These are phyloP conservation scores for Pseudocercospora crystallina DNA, from an alignment of 2,329 filamentous ascomycete species.

Conservation along the genomic window DNA sequence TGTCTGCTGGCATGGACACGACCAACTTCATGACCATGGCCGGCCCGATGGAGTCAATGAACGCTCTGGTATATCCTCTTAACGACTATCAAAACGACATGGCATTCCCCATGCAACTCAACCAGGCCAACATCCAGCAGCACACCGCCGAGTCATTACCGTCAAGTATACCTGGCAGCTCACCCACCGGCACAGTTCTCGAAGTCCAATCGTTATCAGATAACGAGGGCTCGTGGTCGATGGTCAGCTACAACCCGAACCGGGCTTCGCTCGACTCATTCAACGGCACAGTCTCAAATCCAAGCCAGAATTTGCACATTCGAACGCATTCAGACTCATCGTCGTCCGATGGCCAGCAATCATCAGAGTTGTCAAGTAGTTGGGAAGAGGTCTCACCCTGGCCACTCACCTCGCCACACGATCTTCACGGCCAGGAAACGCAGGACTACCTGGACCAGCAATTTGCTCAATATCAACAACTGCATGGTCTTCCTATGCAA, in stretches of 20 bases:
- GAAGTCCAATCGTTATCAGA: conserved; percentile 90
- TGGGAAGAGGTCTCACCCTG: conserved; percentile 76
- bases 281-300: conserved; percentile 75
- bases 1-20: conserved; percentile 43
- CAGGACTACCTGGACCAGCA: conserved; percentile 62
- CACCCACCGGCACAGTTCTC: conserved; percentile 75
- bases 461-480: conserved; percentile 40
- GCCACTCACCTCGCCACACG: conserved; percentile 78
- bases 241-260: conserved; percentile 61
- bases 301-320: conserved; percentile 83
- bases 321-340: conserved; percentile 85
- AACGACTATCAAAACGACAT: conserved; percentile 73
- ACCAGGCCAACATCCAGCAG: conserved; percentile 40
- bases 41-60: conserved; percentile 47
- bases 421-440: conserved; percentile 55
- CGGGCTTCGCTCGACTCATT: conserved; percentile 66
- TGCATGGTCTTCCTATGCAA: conserved; percentile 23
- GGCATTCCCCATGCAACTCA: conserved; percentile 52
- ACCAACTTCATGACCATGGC: conserved; percentile 42
- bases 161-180: conserved; percentile 54
- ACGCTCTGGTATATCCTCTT: conserved; percentile 43
- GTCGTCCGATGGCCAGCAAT: conserved; percentile 61
- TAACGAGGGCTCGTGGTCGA: conserved; percentile 70
- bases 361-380: conserved; percentile 66
- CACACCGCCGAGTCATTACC: conserved; percentile 38